Base-by-base conservation (phyloP, 345 rosid genomes). In the Litchi chinensis region DNA sequence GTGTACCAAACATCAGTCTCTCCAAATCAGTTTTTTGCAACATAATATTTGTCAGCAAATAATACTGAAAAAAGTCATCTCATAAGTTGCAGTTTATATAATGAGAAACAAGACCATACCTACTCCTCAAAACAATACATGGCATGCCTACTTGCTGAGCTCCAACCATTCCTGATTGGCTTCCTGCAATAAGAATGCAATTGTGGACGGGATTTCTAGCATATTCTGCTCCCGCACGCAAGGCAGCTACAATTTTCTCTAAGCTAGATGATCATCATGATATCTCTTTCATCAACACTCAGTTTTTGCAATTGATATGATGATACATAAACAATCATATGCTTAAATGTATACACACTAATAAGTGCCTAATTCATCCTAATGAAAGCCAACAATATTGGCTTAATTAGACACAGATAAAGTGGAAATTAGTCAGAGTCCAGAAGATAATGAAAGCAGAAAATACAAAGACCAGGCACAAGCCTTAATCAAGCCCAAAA, bases 91-190 rank as follows among this genome's bases (percentile, higher is more conserved):
- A 28, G n/a, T 24, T 16, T 5, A 28, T 40, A 60, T 11, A 44
- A 59, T 26, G 4, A 70, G 59, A 71, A 40, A 64, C 50, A 56
- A 65, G 67, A 68, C 37, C 24, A 81, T 86, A 95, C 98, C 98
- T 95, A 93, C 97, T 95, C 76, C 98, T 86, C 59, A 95, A 80
- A 59, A 91, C 93, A 40, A 93, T 87, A 81, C 97, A 91, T 2
- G 98, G 89, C 98, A 95, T 95, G 81, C 93, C 97, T 39, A 93
- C 89, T 87, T 80, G 88, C 84, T 84, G 88, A 74, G 98, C 98
- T 79, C 84, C 97, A 76, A 85, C 81, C 44, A 92, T 93, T 70
- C 99, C 98, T 46, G 93, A 73, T 77, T 91, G 91, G 82, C 94
- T 92, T 83, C 98, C 99, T 18, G 96, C 93, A 77, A 95, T 75